Percentiles rank a stretch among this genome's conserved stretches.
Evolutionary conservation across 192 early-diverging fungal species (phyloP).

Genomic region (Backusella australiensis): DNA sequence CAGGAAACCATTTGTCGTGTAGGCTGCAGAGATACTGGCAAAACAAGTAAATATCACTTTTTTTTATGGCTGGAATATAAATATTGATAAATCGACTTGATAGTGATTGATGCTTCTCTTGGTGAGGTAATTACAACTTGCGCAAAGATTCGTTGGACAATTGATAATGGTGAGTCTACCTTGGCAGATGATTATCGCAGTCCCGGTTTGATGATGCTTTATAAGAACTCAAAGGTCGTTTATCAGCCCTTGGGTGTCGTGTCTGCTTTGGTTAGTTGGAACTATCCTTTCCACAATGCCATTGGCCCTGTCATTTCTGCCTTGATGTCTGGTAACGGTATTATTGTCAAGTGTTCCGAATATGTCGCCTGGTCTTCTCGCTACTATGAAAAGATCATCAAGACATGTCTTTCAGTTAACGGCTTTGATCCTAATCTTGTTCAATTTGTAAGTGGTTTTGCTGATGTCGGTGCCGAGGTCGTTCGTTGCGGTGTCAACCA

Average conservation of each 20-base stretch:
- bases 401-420: slow-evolving; percentile 61
- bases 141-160: slow-evolving; percentile 77
- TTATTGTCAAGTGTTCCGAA: slow-evolving; percentile 82
- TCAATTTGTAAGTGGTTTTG: slow-evolving; percentile 76
- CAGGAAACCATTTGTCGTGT: slow-evolving; percentile 78
- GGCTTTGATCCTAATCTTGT: slow-evolving; percentile 80
- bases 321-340: slow-evolving; percentile 82
- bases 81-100: neutral
- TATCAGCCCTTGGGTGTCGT: slow-evolving; percentile 83
- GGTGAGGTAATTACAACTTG: slow-evolving; percentile 82
- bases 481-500: slow-evolving; percentile 64
- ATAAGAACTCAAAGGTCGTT: slow-evolving; percentile 73
- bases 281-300: slow-evolving; percentile 83
- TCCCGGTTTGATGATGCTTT: slow-evolving; percentile 69
- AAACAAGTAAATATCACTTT: slow-evolving; percentile 49
- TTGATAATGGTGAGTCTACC: slow-evolving; percentile 71
- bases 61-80: neutral
- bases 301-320: slow-evolving; percentile 81
- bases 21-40: slow-evolving; percentile 74
- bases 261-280: slow-evolving; percentile 83
- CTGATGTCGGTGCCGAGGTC: slow-evolving; percentile 77
- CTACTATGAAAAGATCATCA: slow-evolving; percentile 66
- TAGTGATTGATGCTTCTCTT: slow-evolving; percentile 76
- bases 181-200: slow-evolving; percentile 65
- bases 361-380: slow-evolving; percentile 79